Evolutionary conservation across 139 green algal species (phyloP).

Genomic region (Closterium sp.): DNA sequence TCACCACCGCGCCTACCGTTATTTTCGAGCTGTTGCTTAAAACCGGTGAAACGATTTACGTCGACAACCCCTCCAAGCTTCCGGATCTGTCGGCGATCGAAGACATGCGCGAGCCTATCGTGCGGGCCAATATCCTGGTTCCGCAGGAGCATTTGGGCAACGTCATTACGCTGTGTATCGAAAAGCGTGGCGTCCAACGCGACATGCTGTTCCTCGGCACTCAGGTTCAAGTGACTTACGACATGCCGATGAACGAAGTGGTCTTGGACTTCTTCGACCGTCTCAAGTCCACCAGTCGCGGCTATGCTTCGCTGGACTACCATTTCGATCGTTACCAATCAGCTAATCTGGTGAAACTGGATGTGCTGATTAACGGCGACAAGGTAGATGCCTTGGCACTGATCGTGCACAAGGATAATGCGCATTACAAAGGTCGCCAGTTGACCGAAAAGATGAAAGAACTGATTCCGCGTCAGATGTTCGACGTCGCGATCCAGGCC

Average conservation of each 20-base stretch:
- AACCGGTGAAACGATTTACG: neutral
- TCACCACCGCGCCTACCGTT: slow-evolving; percentile 90
- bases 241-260: too few species aligned
- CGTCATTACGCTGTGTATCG: too few species aligned
- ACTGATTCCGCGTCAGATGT: slow-evolving; percentile 27
- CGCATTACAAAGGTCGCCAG: slow-evolving; percentile 22
- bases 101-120: slow-evolving; percentile 75
- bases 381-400: slow-evolving; percentile 77
- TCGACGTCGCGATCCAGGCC: slow-evolving; percentile 53
- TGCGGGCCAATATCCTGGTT: too few species aligned
- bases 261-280: too few species aligned
- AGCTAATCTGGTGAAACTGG: slow-evolving; percentile 81
- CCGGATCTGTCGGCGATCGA: slow-evolving; percentile 67
- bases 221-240: too few species aligned
- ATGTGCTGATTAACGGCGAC: slow-evolving; percentile 81
- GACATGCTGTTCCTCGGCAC: too few species aligned
- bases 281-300: too few species aligned
- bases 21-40: slow-evolving; percentile 63
- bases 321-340: slow-evolving; percentile 30
- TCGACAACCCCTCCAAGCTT: slow-evolving; percentile 76
- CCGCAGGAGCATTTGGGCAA: too few species aligned
- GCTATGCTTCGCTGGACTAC: slow-evolving; percentile 92
- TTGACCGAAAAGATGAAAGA: slow-evolving; percentile 42
- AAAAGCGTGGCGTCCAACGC: too few species aligned
- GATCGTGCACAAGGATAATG: slow-evolving; percentile 73